Percentiles rank a stretch among this genome's conserved stretches.
phyloP scores from a whole-genome alignment of 2,329 filamentous ascomycete species.

The Hymenoscyphus linearis region DNA sequence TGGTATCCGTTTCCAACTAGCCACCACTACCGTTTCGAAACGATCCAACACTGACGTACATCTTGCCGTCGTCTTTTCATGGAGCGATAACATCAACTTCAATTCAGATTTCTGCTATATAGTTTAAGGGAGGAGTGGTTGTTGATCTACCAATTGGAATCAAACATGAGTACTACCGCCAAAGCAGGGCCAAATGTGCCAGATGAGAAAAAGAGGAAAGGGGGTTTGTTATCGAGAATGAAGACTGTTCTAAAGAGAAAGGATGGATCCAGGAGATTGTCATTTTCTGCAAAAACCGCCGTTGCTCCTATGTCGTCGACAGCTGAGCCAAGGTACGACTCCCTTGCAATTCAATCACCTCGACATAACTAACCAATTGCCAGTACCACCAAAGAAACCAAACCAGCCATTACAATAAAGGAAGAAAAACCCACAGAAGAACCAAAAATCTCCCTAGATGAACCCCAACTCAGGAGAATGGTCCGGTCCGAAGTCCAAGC shows the following conservation, averaged over 20 bases:
- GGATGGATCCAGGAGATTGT: constrained; percentile 26
- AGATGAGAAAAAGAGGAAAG: constrained; percentile 21
- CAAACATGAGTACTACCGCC: constrained; percentile 24
- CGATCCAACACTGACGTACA: background rate
- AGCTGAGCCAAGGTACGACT: constrained; percentile 22
- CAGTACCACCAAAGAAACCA: constrained; percentile 10
- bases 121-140: background rate
- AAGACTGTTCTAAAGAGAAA: constrained; percentile 28
- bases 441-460: constrained; percentile 7
- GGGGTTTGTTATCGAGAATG: constrained; percentile 25
- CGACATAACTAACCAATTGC: constrained; percentile 7
- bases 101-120: background rate
- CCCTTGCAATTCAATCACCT: background rate
- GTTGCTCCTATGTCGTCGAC: constrained; percentile 5
- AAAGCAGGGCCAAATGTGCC: constrained; percentile 16
- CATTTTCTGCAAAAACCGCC: constrained; percentile 14
- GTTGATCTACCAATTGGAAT: background rate
- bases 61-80: background rate
- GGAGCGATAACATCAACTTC: background rate
- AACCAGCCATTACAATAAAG: background rate
- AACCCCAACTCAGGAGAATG: constrained; percentile 19
- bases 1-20: background rate
- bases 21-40: background rate
- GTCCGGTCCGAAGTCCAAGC: constrained; percentile 27
- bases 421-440: constrained; percentile 6